Evolutionary conservation across 257 asterid species (phyloP), one percentile per base, ranked within the genome.

Genomic region (Nicotiana obtusifolia): DNA sequence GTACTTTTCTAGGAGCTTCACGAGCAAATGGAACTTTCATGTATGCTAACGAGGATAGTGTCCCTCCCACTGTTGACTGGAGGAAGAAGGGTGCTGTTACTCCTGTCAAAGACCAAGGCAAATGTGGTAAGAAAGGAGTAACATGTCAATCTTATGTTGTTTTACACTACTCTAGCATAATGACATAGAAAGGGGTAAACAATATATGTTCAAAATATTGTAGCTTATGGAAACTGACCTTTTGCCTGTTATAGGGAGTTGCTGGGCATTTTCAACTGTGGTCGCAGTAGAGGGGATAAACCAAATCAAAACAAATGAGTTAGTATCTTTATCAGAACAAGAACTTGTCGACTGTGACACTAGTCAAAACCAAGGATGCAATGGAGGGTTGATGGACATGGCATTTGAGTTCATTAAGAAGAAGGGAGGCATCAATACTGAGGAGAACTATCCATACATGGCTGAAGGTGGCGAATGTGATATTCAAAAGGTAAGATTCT

Each of bases 181-280:
- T 69, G 7, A 20, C 31, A n/a, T n/a, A 37, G 41, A 68, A 69
- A 69, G 44, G 78, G 59, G 33, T 44, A 71, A 71, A 71, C 59
- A 20, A 44, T 20, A 68, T 67, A 4, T n/a, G 24, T 19, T 68
- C 1, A 30, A 1, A 68, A 37, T 68, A 71, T 71, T 57, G 22
- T 1, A 47, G 61, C 26, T 71, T 4, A 33, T 24, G 62, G 44
- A 75, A 47, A 41, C 49, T 41, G 10, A 24, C 16, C 24, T 49
- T 24, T 49, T 41, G 16, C 13, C 53, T 44, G 28, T 56, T 81
- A 61, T 85, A 94, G 98, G 97, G 22, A 95, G 98, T 83, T 95
- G 98, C 67, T 95, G 98, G 98, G 97, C 98, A 24, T 95, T 95
- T 89, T 92, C 99, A 6, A 88, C 99, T 0, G 94, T 95, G 26